Percentiles rank a stretch among this genome's conserved stretches.
Evolutionary conservation across 768 basidiomycete species (phyloP).

Genomic region (Rhizopogon roseolus): DNA sequence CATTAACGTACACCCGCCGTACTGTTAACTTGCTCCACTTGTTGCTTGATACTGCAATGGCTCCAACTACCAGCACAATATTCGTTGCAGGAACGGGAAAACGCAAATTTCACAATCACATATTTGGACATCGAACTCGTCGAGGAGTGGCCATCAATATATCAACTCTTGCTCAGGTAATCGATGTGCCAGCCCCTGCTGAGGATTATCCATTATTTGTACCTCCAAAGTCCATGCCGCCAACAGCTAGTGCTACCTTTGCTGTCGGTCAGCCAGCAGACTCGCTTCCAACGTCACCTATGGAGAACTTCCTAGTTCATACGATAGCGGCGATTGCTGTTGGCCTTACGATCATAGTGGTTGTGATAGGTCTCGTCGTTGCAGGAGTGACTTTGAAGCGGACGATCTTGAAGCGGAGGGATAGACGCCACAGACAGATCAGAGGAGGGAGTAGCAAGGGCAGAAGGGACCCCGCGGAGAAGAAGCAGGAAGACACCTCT

Average conservation of each 20-base stretch:
- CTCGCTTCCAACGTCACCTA: neutral
- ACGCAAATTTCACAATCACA: neutral
- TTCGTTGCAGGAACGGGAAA: neutral
- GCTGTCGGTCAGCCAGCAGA: neutral
- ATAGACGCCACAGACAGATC: neutral
- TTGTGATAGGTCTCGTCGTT: constrained; percentile 19
- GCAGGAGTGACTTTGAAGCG: constrained; percentile 23
- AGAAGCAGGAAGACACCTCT: neutral
- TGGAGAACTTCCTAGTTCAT: constrained; percentile 10
- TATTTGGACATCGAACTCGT: neutral
- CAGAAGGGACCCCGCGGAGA: neutral
- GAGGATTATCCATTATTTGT: neutral
- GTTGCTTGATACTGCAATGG: neutral
- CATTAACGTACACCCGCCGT: neutral
- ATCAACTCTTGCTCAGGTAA: neutral
- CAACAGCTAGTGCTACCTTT: neutral
- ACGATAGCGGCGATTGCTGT: constrained; percentile 17
- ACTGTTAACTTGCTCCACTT: too few relatives aligned
- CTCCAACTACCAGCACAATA: neutral
- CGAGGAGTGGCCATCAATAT: neutral
- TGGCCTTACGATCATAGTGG: constrained; percentile 20
- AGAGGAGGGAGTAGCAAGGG: neutral
- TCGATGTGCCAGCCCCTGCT: neutral
- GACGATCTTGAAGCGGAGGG: too few relatives aligned
- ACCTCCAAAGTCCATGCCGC: neutral